These are phyloP conservation scores for Pharus latifolius DNA, from an alignment of 176 grass and related monocot genomes.

Conservation along the genomic window DNA sequence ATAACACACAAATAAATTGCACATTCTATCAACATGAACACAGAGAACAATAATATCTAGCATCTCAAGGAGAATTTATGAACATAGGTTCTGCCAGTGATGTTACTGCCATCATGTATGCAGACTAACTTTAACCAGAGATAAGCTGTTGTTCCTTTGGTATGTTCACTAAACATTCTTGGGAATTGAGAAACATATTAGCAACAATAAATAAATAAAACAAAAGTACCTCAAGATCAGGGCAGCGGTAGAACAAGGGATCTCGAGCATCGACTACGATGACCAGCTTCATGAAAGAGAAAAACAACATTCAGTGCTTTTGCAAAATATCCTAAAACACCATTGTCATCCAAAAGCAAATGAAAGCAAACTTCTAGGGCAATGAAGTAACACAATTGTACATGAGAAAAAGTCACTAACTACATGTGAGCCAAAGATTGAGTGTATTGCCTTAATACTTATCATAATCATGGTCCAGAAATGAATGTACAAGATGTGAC, in stretches of 20 bases:
- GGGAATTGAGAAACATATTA: not conserved
- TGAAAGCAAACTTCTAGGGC: not conserved
- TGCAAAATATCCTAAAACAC: not conserved
- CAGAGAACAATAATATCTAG: not conserved
- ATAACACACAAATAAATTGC: not conserved
- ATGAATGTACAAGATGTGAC: not conserved
- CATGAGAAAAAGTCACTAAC: not conserved
- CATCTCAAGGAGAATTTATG: not conserved
- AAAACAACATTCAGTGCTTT: constrained; percentile 10
- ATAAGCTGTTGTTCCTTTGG: not conserved
- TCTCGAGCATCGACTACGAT: constrained; percentile 93
- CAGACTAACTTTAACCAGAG: not conserved
- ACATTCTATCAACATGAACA: not conserved
- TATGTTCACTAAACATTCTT: not conserved
- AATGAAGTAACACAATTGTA: not conserved
- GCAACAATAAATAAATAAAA: not conserved
- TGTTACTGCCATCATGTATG: not conserved
- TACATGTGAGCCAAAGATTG: not conserved
- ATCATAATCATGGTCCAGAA: not conserved
- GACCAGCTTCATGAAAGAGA: constrained; percentile 52
- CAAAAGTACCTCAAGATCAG: constrained; percentile 76
- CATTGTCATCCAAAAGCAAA: not conserved
- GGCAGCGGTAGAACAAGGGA: constrained; percentile 81
- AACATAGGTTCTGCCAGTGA: not conserved
- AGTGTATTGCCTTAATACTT: not conserved